Conservation (phyloP, 1,284 basidiomycete species). For the Volvariella volvacea region DNA sequence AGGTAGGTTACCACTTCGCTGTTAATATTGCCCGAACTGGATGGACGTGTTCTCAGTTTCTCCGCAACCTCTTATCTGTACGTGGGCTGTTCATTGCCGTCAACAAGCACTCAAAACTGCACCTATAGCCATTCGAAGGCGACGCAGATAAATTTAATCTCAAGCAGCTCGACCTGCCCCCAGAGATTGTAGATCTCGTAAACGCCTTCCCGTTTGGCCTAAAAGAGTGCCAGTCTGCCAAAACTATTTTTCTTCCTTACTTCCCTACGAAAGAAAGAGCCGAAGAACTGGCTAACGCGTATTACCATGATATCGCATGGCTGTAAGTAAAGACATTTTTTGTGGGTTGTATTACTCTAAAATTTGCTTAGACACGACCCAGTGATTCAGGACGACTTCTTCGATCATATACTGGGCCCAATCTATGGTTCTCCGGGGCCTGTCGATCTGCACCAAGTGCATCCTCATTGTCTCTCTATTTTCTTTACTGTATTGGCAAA, state of each 20-base stretch:
- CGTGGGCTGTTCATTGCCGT: too few relatives aligned
- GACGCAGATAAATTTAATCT: too few relatives aligned
- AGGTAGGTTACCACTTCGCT: too few relatives aligned
- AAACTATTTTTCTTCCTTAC: constrained; percentile 29
- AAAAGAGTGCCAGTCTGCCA: constrained; percentile 28
- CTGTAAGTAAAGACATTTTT: constrained; percentile 35
- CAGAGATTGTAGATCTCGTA: constrained; percentile 36
- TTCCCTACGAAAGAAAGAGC: constrained; percentile 34
- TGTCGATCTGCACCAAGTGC: constrained; percentile 26
- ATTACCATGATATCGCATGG: constrained; percentile 40
- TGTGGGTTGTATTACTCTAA: constrained; percentile 2
- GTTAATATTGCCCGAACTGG: too few relatives aligned
- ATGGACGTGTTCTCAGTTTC: too few relatives aligned
- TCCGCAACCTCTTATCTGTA: too few relatives aligned
- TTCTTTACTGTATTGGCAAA: constrained; percentile 43
- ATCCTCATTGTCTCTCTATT: constrained; percentile 40
- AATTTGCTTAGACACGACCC: constrained; percentile 33
- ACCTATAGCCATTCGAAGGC: too few relatives aligned
- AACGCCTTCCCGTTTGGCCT: constrained; percentile 44
- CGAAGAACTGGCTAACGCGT: constrained; percentile 29
- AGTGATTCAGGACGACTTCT: constrained; percentile 30
- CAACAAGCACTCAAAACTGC: too few relatives aligned
- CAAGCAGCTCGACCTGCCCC: constrained; percentile 30
- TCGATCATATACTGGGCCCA: constrained; percentile 27
- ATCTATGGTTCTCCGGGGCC: constrained; percentile 30